Evolutionary conservation across 108 stramenopile genomes (phyloP).

Genomic region (Stephanodiscus triporus): DNA sequence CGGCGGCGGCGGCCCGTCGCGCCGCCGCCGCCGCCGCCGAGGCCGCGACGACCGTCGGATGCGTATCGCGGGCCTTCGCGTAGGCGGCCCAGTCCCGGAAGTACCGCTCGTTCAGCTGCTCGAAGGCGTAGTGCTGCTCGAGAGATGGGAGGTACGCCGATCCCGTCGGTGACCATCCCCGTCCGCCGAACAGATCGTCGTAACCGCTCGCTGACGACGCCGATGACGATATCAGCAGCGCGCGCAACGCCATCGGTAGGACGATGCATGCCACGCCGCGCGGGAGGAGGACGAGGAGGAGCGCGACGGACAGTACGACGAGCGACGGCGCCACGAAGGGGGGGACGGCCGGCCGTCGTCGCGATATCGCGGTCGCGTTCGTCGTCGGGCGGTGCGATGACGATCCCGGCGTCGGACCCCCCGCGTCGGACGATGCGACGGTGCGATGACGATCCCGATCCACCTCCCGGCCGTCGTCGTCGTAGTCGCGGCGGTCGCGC

Average conservation of each 20-base stretch:
- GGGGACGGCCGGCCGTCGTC: background rate
- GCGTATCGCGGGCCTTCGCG: conserved; percentile 30
- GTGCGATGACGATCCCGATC: background rate
- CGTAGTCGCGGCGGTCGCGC: background rate
- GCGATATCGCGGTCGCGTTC: background rate
- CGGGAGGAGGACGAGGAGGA: background rate
- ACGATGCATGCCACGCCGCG: conserved; percentile 11
- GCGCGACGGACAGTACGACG: background rate
- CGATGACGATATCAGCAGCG: background rate
- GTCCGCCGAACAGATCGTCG: conserved; percentile 1
- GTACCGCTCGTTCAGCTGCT: conserved; percentile 73
- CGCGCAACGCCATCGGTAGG: conserved; percentile 8
- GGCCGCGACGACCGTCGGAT: conserved; percentile 2
- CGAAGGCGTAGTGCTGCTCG: conserved; percentile 81
- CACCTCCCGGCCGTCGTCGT: background rate
- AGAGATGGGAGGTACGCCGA: conserved; percentile 67
- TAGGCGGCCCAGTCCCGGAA: conserved; percentile 60
- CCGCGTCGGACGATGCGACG: background rate
- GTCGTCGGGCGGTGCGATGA: background rate
- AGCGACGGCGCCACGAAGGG: background rate
- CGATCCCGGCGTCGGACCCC: background rate
- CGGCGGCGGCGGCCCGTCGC: background rate
- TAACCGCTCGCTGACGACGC: background rate
- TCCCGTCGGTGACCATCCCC: background rate
- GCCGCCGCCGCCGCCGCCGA: background rate